Conservation (phyloP, 805 yeast genomes). For the Yarrowia sp. region DNA sequence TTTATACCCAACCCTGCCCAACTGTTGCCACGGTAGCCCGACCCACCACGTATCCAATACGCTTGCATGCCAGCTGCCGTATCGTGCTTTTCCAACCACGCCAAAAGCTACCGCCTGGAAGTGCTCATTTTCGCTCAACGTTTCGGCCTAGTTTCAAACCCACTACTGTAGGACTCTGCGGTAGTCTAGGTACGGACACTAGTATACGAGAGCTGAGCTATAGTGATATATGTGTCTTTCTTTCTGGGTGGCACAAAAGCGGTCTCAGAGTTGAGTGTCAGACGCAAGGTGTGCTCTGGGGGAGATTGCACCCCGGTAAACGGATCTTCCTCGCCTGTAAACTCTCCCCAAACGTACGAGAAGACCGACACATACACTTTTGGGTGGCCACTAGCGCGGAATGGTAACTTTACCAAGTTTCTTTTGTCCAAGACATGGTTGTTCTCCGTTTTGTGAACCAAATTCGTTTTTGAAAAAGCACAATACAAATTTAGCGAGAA, state of each 20-base stretch:
- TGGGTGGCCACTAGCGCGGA: neutral
- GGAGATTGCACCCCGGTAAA: neutral
- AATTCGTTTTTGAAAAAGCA: neutral
- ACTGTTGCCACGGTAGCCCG: neutral
- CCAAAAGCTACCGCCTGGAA: neutral
- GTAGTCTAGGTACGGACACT: conserved; percentile 17
- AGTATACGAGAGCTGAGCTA: neutral
- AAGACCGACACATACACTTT: conserved; percentile 12
- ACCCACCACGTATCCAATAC: conserved; percentile 19
- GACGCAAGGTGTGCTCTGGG: too few species aligned
- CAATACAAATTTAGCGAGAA: neutral
- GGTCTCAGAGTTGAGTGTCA: too few species aligned
- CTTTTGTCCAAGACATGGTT: neutral
- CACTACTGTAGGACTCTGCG: neutral
- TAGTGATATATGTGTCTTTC: too few species aligned
- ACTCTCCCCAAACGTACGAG: conserved; percentile 32
- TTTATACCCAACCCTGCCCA: too few species aligned
- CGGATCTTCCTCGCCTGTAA: neutral
- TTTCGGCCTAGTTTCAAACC: conserved; percentile 8
- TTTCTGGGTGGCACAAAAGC: too few species aligned
- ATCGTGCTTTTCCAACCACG: neutral
- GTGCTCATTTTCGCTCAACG: neutral
- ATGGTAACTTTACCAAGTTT: neutral
- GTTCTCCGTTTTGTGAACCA: neutral
- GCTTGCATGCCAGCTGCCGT: conserved; percentile 1